phyloP scores from a whole-genome alignment of 2,329 filamentous ascomycete species.

The Alternaria alternata region DNA sequence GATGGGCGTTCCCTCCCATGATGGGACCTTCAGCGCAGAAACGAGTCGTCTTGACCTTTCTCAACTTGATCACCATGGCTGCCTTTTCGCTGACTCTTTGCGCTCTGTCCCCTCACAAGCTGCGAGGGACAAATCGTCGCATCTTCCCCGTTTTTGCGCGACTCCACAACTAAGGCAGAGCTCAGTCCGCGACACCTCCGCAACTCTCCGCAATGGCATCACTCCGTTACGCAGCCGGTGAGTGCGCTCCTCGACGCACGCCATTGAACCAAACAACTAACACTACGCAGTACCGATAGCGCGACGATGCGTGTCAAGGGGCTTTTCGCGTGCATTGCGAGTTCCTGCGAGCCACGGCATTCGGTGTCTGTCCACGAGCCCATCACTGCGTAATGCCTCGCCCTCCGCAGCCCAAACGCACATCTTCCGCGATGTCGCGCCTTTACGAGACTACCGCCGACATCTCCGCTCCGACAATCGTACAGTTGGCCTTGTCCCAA shows the following conservation, averaged over 20 bases:
- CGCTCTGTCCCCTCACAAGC: slow-evolving; percentile 15
- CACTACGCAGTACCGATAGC: slow-evolving; percentile 16
- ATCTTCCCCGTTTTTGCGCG: not conserved
- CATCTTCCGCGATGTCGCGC: slow-evolving; percentile 77
- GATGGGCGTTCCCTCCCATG: slow-evolving; percentile 11
- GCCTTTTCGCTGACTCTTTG: not conserved
- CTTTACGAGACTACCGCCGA: slow-evolving; percentile 74
- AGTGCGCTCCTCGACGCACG: not conserved
- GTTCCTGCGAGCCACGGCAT: slow-evolving; percentile 12
- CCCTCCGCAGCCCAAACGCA: slow-evolving; percentile 58
- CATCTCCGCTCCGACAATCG: slow-evolving; percentile 72
- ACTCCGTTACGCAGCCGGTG: slow-evolving; percentile 31
- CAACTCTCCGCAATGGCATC: slow-evolving; percentile 37
- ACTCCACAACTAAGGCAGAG: not conserved
- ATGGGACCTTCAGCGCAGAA: slow-evolving; percentile 35
- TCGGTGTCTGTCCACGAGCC: slow-evolving; percentile 31
- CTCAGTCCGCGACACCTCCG: slow-evolving; percentile 29
- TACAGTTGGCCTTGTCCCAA: slow-evolving; percentile 87
- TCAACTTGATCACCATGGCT: slow-evolving; percentile 28
- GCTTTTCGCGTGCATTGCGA: slow-evolving; percentile 6
- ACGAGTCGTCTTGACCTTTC: slow-evolving; percentile 32
- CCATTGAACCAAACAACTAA: slow-evolving; percentile 28
- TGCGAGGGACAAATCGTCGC: slow-evolving; percentile 1
- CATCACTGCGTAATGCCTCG: slow-evolving; percentile 27
- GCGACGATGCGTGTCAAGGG: slow-evolving; percentile 6